Percentiles rank a stretch among this genome's conserved stretches.
Evolutionary conservation across 371 early-diverging fungal species (phyloP).

Genomic region (Mucor velutinosus): DNA sequence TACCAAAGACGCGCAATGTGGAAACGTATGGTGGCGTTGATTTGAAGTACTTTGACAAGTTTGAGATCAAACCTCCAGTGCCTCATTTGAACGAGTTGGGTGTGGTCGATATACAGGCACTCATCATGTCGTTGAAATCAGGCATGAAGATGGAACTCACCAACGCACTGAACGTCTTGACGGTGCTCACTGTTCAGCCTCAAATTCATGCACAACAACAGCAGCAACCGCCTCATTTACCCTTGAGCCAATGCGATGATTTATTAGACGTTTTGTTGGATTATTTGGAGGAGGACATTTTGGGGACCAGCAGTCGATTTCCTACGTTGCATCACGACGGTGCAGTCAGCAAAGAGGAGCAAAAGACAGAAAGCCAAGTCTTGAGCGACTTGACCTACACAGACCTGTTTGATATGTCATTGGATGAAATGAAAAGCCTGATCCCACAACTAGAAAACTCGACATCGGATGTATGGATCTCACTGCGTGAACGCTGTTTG

Average conservation of each 20-base stretch:
- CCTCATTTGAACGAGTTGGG: constrained; percentile 67
- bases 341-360: background rate
- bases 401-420: constrained; percentile 59
- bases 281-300: constrained; percentile 46
- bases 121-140: constrained; percentile 76
- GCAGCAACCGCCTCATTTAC: constrained; percentile 18
- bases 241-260: constrained; percentile 53
- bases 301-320: constrained; percentile 33
- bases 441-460: constrained; percentile 45
- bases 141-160: constrained; percentile 74
- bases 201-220: constrained; percentile 18
- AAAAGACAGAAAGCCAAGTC: constrained; percentile 22
- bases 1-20: constrained; percentile 54
- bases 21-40: constrained; percentile 80
- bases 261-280: constrained; percentile 57
- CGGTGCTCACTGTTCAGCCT: constrained; percentile 53
- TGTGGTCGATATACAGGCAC: constrained; percentile 71
- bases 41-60: constrained; percentile 64
- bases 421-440: constrained; percentile 59
- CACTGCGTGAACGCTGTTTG: constrained; percentile 47
- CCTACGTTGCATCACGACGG: background rate
- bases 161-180: constrained; percentile 72
- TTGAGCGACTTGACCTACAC: constrained; percentile 28
- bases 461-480: constrained; percentile 49
- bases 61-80: constrained; percentile 56